phyloP scores from a whole-genome alignment of 2,329 filamentous ascomycete genomes.

The Cercospora sp. region DNA sequence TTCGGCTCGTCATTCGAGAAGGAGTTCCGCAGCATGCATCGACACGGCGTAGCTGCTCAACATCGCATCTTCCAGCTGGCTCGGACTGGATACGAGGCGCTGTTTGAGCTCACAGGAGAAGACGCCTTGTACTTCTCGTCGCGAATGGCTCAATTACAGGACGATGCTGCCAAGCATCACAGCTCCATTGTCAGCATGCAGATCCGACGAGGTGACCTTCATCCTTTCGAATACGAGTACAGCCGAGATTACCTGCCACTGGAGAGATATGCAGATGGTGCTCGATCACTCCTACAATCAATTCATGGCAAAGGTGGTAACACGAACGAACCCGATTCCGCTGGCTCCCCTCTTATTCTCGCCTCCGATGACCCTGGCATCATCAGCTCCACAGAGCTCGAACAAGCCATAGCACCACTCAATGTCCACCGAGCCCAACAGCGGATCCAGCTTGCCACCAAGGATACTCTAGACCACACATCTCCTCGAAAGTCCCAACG shows the following conservation, averaged over 20 bases:
- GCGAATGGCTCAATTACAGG: conserved; percentile 59
- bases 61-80: conserved; percentile 67
- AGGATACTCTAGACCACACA: conserved; percentile 49
- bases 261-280: conserved; percentile 56
- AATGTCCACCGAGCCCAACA: conserved; percentile 63
- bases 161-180: conserved; percentile 47
- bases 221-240: conserved; percentile 80
- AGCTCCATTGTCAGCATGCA: conserved; percentile 70
- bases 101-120: conserved; percentile 68
- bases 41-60: conserved; percentile 43
- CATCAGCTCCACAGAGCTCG: conserved; percentile 65
- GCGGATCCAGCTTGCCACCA: conserved; percentile 72
- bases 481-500: conserved; percentile 33
- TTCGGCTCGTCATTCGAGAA: conserved; percentile 62
- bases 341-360: conserved; percentile 54
- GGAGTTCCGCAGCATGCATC: conserved; percentile 41
- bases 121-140: conserved; percentile 65
- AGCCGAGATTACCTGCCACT: conserved; percentile 75
- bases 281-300: conserved; percentile 17
- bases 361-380: conserved; percentile 82
- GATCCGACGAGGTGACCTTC: conserved; percentile 75
- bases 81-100: conserved; percentile 67
- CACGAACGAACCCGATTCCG: conserved; percentile 47
- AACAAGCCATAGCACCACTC: conserved; percentile 41
- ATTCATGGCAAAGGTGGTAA: conserved; percentile 57